Base-by-base conservation (phyloP, 1,139 yeast species). In the Kazachstania sp. region DNA sequence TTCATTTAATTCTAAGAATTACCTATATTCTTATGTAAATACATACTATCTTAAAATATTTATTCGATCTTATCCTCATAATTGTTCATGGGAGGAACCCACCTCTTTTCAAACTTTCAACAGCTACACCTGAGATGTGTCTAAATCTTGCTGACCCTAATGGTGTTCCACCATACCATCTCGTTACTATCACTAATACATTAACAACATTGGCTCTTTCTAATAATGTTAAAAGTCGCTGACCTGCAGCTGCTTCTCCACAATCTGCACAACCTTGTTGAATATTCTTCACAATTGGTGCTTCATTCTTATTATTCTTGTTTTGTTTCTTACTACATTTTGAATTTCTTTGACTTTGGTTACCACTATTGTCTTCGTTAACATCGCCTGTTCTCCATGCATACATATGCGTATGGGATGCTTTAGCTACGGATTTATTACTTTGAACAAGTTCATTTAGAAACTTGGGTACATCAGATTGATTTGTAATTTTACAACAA, bases 111-210 rank as follows among this genome's bases (percentile, higher is more conserved):
- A 69, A 45, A 30, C 69, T 74, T 50, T 78, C 78, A 15, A 69
- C 63, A 0, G 79, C 79, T 4, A 73, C 74, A 36, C 73, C 70
- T 31, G 77, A 72, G 6, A 83, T 82, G 55, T 79, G 81, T 49
- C 84, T 68, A 55, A 82, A 83, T 48, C 92, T 64, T 37, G 77
- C 71, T 4, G 83, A 71, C 0, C 92, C 90, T 39, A 83, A 56
- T 1, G 83, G 82, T 0, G 71, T 71, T 0, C 90, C 88, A 2
- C 86, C 86, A 59, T 80, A 81, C 90, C 90, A 83, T 49, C 92
- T 60, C 0, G 83, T 77, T 1, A 81, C 88, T 15, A 82, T 76
- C 0, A 82, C 73, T 18, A 83, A 56, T 0, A 79, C 72, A 57
- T 81, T 79, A 11, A 70, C 63, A n/a, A 78, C 47, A 37, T 73